Evolutionary conservation across 805 yeast species (phyloP), one percentile per base, ranked within the genome.

Genomic region (Candida alai): DNA sequence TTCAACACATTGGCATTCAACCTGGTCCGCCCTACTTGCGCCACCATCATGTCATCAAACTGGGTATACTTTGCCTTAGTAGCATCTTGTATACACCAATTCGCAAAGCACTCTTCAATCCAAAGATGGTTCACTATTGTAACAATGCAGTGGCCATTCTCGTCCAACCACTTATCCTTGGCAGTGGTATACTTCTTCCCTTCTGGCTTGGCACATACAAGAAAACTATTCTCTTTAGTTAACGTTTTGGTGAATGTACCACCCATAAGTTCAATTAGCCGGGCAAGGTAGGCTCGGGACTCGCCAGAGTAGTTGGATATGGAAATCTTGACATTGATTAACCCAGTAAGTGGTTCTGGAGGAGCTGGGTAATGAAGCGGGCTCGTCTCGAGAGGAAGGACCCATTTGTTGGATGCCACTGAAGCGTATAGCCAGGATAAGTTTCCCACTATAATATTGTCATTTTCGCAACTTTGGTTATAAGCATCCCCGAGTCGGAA

Each of bases 301-400:
- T 84, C 93, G 0, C 97, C 97, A 15, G 83, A 74, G 51, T 84
- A 88, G 48, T 87, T 86, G 0, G 96, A 80, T 3, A 85, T 73
- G 7, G 87, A 70, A 8, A 87, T 73, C 3, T 68, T 60, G 24
- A 77, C 54, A n/a, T 72, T 68, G 11, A 61, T 59, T 65, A 83
- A 74, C 4, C 68, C 76, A 2, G 72, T 63, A 2, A 86, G 45
- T 0, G 78, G 78, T 1, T 54, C 62, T 15, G 55, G 52, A 5
- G 77, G 80, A 3, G 68, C 63, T 0, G 97, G 97, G 48, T 78
- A 77, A 47, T 84, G 88, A 4, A 87, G 67, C 12, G 89, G 54
- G 42, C 73, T 73, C 6, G 68, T 58, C 23, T 55, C 56, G 1
- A 52, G 48, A 0, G 95, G 90, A 3, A 70, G 50, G 2, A 69